These are phyloP conservation scores for Lentinula guzmanii DNA, from an alignment of 768 basidiomycete genomes.

Conservation along the genomic window DNA sequence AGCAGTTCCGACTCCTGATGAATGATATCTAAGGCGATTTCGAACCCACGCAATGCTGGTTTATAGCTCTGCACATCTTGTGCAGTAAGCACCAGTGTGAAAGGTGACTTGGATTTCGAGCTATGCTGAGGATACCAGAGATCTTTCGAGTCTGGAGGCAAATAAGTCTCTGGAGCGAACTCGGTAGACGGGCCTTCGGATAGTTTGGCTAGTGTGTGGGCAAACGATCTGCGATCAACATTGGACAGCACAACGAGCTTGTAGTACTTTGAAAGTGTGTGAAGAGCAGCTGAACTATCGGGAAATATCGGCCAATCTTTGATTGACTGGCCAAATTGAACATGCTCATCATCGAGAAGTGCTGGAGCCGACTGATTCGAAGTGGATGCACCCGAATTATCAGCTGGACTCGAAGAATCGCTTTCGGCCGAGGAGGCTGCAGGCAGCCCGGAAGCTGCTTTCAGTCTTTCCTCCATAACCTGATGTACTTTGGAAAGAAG, in stretches of 20 bases:
- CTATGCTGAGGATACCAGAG: constrained; percentile 40
- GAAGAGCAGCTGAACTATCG: constrained; percentile 58
- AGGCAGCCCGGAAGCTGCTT: constrained; percentile 20
- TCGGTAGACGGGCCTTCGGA: constrained; percentile 28
- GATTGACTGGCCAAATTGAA: constrained; percentile 56
- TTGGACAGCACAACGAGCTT: constrained; percentile 73
- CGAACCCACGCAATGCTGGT: constrained; percentile 52
- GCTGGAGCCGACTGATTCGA: background rate
- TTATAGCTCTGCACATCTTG: constrained; percentile 74
- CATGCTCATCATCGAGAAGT: constrained; percentile 23
- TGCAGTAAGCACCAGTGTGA: constrained; percentile 63
- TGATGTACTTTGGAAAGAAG: constrained; percentile 48
- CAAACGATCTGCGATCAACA: constrained; percentile 62
- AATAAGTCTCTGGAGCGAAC: constrained; percentile 1
- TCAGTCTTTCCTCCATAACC: constrained; percentile 29
- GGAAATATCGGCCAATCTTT: constrained; percentile 60
- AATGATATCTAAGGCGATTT: constrained; percentile 39
- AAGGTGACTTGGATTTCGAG: constrained; percentile 44
- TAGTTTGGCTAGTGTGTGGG: constrained; percentile 51
- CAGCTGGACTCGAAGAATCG: constrained; percentile 13
- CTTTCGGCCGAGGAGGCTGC: constrained; percentile 15
- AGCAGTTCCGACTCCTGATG: constrained; percentile 32
- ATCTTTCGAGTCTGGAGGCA: constrained; percentile 14
- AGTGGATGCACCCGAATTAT: constrained; percentile 10
- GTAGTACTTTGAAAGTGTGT: constrained; percentile 52